Percentiles rank a stretch among this genome's conserved stretches.
phyloP scores from a whole-genome alignment of 495 filamentous ascomycete species.

The Aspergillus biplanus region DNA sequence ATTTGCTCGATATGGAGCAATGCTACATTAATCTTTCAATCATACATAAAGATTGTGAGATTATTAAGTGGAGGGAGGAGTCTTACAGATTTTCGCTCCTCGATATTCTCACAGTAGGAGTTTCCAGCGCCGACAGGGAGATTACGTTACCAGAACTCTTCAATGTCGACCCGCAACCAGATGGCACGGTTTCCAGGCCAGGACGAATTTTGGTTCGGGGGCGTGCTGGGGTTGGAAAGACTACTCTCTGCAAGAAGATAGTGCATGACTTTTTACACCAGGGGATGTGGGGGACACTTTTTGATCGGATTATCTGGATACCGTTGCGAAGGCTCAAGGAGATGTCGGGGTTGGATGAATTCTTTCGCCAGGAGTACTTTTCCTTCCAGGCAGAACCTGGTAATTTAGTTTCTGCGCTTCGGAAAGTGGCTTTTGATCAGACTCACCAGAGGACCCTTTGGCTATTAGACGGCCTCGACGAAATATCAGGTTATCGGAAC shows the following conservation, averaged over 20 bases:
- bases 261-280: conserved; percentile 26
- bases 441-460: too few species aligned
- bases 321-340: conserved; percentile 33
- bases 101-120: too few species aligned
- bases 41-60: too few species aligned
- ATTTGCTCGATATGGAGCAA: conserved; percentile 14
- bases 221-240: conserved; percentile 49
- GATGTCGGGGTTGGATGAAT: conserved; percentile 23
- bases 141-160: too few species aligned
- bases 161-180: too few species aligned
- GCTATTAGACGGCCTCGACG: too few species aligned
- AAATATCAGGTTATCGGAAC: not conserved
- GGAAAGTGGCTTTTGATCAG: too few species aligned
- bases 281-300: conserved; percentile 32
- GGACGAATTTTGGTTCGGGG: conserved; percentile 43
- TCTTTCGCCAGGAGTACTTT: conserved; percentile 36
- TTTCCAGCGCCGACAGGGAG: too few species aligned
- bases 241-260: conserved; percentile 52
- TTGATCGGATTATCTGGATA: conserved; percentile 44
- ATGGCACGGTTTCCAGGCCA: not conserved
- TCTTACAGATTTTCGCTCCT: conserved; percentile 7
- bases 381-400: not conserved
- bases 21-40: conserved; percentile 28
- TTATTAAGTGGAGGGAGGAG: too few species aligned
- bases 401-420: too few species aligned